Percentiles rank a stretch among this genome's conserved stretches.
Evolutionary conservation across 495 filamentous ascomycete species (phyloP).

Genomic region (Penicillium soppii): DNA sequence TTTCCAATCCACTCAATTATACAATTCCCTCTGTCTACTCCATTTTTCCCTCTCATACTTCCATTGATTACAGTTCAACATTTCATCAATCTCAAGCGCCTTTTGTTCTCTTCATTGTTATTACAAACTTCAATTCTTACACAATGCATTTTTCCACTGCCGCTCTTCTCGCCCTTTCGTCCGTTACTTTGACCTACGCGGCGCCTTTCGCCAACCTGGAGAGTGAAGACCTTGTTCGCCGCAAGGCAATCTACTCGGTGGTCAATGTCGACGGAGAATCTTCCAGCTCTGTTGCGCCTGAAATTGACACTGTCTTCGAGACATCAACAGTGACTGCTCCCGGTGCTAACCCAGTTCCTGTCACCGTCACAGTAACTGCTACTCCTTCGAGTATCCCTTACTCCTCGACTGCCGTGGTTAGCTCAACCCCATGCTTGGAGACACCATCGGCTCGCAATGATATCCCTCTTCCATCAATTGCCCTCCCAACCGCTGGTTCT

Average conservation of each 20-base stretch:
- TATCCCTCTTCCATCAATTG: neutral
- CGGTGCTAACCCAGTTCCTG: slow-evolving; percentile 23
- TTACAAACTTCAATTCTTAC: neutral
- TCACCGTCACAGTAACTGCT: slow-evolving; percentile 35
- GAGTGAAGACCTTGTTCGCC: slow-evolving; percentile 28
- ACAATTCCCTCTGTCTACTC: neutral
- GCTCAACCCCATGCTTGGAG: slow-evolving; percentile 15
- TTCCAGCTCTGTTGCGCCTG: slow-evolving; percentile 21
- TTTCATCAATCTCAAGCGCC: neutral
- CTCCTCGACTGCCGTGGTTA: slow-evolving; percentile 16
- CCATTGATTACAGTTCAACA: neutral
- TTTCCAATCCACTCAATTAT: slow-evolving; percentile 1
- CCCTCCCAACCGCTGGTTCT: slow-evolving; percentile 1
- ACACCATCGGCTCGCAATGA: slow-evolving; percentile 9
- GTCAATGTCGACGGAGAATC: slow-evolving; percentile 47
- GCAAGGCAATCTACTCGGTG: slow-evolving; percentile 41
- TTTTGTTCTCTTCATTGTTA: neutral
- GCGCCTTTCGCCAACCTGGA: slow-evolving; percentile 32
- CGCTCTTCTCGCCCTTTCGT: slow-evolving; percentile 31
- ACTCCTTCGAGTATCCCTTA: slow-evolving; percentile 16
- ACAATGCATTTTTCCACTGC: slow-evolving; percentile 37
- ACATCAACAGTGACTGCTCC: slow-evolving; percentile 23
- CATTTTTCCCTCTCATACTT: neutral
- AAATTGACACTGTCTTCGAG: slow-evolving; percentile 33
- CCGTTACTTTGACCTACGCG: slow-evolving; percentile 29